phyloP scores from a whole-genome alignment of 179 eudicot genomes.

The Beta macrorhiza region DNA sequence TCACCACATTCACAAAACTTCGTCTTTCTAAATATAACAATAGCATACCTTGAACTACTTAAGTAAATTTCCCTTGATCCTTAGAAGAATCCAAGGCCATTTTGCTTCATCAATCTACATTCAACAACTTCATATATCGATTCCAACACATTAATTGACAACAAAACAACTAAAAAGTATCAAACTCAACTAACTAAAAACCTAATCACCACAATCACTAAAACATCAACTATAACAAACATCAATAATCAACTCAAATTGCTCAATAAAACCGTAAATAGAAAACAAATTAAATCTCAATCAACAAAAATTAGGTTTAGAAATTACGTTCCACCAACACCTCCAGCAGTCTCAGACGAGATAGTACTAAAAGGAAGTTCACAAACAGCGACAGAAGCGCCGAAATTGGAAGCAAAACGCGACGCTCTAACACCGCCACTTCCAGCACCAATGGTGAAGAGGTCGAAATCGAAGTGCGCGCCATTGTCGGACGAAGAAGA shows the following conservation, averaged over 20 bases:
- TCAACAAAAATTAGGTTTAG: not conserved
- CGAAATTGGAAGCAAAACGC: constrained; percentile 80
- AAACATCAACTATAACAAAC: not conserved
- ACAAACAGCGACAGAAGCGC: constrained; percentile 84
- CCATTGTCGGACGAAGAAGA: constrained; percentile 45
- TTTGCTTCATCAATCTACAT: no score
- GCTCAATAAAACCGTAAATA: not conserved
- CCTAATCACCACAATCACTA: not conserved
- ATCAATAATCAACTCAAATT: not conserved
- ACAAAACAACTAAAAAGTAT: no score
- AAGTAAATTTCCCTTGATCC: not conserved
- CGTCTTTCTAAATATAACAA: not conserved
- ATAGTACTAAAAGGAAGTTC: constrained; percentile 89
- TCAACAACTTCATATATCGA: no score
- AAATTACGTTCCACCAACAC: constrained; percentile 92
- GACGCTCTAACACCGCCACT: constrained; percentile 98
- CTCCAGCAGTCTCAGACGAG: constrained; percentile 80
- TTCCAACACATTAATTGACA: no score
- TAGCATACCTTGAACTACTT: not conserved
- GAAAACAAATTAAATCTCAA: not conserved
- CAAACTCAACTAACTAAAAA: no score
- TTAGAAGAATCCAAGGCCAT: no score
- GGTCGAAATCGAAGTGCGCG: constrained; percentile 66
- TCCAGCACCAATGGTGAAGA: constrained; percentile 94
- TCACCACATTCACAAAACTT: not conserved